Base-by-base conservation (phyloP, 495 filamentous ascomycete species). In the Pyronema omphalodes region DNA sequence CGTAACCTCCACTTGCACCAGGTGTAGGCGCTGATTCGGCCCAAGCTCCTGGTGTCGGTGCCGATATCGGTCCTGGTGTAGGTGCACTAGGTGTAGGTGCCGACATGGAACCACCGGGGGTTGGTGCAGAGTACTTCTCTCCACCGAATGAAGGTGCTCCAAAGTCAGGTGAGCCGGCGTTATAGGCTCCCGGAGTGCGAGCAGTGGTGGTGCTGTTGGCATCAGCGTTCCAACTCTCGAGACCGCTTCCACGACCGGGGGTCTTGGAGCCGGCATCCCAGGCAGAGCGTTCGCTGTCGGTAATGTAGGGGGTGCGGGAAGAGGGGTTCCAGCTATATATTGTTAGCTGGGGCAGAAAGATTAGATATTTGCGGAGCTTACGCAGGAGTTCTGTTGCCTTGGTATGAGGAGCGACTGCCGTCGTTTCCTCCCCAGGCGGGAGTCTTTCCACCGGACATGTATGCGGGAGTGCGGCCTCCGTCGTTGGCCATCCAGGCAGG, bases 371-470 rank as follows among this genome's bases (percentile, higher is more conserved):
- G 23, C 7, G 35, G 12, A 17, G 49, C 61, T 41, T 59, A 63
- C 61, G 75, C 77, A 17, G 79, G 79, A 0, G 79, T 80, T 36
- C 77, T 73, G 53, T 75, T 76, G 36, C 73, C 81, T 51, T 83
- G 78, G 73, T 76, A 89, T 55, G 70, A 75, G 8, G 83, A 91
- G 36, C 84, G 78, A 60, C 71, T 83, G 48, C 86, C 87, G 62
- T 89, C 86, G 63, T 86, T 85, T 52, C 59, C 69, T 55, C 80
- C 82, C 85, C 85, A 89, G 7, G 82, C 80, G 3, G 86, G 85
- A 3, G 85, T 91, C 44, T 86, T 78, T 19, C 73, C 71, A 47
- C 78, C 72, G 51, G 70, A 70, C 50, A 67, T 66, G 72, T 79
- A 84, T 39, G 79, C 80, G 1, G 84, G 84, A 37, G 84, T 88